phyloP scores from a whole-genome alignment of 2,329 filamentous ascomycete genomes.

The Fusarium domesticum region DNA sequence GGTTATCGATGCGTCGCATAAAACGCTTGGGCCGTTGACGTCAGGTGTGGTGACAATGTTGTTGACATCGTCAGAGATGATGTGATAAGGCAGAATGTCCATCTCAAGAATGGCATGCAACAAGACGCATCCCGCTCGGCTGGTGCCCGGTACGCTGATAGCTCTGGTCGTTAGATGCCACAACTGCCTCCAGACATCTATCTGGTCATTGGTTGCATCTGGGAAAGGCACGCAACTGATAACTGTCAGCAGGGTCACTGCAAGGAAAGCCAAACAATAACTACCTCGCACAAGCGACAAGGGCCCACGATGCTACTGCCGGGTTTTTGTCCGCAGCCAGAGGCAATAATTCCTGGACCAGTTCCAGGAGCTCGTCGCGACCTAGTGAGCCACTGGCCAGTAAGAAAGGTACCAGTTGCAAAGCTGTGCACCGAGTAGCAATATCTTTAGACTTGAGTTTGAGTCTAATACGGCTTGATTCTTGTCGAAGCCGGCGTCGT shows the following conservation, averaged over 20 bases:
- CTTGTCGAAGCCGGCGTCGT: conserved; percentile 43
- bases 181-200: conserved; percentile 62
- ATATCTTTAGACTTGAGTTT: conserved; percentile 46
- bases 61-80: conserved; percentile 66
- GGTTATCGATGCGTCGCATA: conserved; percentile 75
- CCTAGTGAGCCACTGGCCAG: conserved; percentile 45
- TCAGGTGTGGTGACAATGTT: conserved; percentile 74
- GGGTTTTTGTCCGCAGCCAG: conserved; percentile 68
- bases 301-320: conserved; percentile 71
- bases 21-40: conserved; percentile 71
- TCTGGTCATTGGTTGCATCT: conserved; percentile 35
- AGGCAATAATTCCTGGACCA: conserved; percentile 56
- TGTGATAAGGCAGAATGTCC: conserved; percentile 64
- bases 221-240: conserved; percentile 33
- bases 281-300: conserved; percentile 78
- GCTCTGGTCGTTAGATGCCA: conserved; percentile 74
- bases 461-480: conserved; percentile 46
- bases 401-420: conserved; percentile 59
- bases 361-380: conserved; percentile 50
- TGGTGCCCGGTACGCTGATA: conserved; percentile 66
- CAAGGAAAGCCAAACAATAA: not conserved
- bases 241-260: conserved; percentile 11
- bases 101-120: conserved; percentile 65
- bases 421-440: conserved; percentile 47
- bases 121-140: conserved; percentile 73